A percentile compares a stretch with the other conserved stretches of the same genome.
Conservation (phyloP, 2,329 filamentous ascomycete genomes). For the Cyclaneusma minus region DNA sequence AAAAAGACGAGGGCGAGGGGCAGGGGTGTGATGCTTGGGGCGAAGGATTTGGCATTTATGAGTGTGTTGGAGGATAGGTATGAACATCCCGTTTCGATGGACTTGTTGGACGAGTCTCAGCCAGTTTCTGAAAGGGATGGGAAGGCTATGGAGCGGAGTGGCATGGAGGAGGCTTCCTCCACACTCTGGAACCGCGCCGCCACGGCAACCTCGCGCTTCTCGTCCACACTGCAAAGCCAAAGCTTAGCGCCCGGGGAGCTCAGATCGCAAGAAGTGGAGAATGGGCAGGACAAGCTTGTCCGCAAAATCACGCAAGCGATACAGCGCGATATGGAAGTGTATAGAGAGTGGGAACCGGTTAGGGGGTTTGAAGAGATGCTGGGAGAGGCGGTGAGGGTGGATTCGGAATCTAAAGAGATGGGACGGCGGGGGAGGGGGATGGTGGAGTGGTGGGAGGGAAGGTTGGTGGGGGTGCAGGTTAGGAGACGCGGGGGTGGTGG, state of each 20-base stretch:
- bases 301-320: neutral
- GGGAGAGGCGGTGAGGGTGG: slow-evolving; percentile 3
- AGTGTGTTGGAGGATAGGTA: slow-evolving; percentile 1
- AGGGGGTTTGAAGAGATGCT: slow-evolving; percentile 4
- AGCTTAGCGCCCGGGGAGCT: no score
- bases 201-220: no score
- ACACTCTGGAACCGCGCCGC: no score
- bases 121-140: slow-evolving; percentile 1
- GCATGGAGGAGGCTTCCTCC: no score
- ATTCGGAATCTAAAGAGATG: slow-evolving; percentile 5
- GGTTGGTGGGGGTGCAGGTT: no score
- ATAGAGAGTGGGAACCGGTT: slow-evolving; percentile 2
- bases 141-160: no score
- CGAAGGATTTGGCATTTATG: slow-evolving; percentile 5
- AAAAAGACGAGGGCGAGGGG: slow-evolving; percentile 5
- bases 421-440: no score
- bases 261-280: no score
- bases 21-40: slow-evolving; percentile 4
- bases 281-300: no score
- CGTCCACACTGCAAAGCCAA: no score
- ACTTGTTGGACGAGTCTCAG: neutral
- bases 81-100: neutral
- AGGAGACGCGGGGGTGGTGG: no score
- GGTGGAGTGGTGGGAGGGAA: no score
- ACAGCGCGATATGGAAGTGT: slow-evolving; percentile 1